phyloP scores from a whole-genome alignment of 306 rosid species.

The Gastrolobium villosum region DNA sequence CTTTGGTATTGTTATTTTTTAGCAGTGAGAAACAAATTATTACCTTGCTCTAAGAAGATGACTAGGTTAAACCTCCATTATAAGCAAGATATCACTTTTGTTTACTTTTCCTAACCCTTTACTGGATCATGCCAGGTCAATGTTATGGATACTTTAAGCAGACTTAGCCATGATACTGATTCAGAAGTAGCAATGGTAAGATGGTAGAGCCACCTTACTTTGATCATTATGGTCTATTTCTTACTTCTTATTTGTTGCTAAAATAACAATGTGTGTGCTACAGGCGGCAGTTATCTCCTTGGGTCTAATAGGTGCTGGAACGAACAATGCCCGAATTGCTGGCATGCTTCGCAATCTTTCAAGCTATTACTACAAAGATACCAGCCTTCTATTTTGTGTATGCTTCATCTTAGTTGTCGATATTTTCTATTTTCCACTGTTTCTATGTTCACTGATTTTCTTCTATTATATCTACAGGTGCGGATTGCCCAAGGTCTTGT shows the following conservation, averaged over 20 bases:
- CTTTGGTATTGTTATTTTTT: not conserved
- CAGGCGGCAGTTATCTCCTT: conserved; percentile 98
- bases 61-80: conserved; percentile 1
- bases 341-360: conserved; percentile 99
- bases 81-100: not conserved
- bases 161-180: conserved; percentile 97
- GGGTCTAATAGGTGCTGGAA: conserved; percentile 96
- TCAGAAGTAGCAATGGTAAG: conserved; percentile 98
- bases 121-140: conserved; percentile 70
- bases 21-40: not conserved
- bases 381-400: conserved; percentile 97
- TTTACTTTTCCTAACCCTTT: conserved; percentile 42
- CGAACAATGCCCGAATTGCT: conserved; percentile 97
- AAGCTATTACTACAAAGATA: conserved; percentile 97
- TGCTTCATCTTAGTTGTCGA: conserved; percentile 43
- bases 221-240: conserved; percentile 12
- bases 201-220: conserved; percentile 20
- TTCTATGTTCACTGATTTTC: conserved; percentile 35
- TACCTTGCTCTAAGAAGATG: conserved; percentile 19
- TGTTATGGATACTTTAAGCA: conserved; percentile 97
- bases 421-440: conserved; percentile 35
- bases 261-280: conserved; percentile 43
- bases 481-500: conserved; percentile 99
- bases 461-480: conserved; percentile 65
- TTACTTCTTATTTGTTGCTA: conserved; percentile 38